Evolutionary conservation across 192 early-diverging fungal genomes (phyloP), one percentile per base, ranked within the genome.

Genomic region (Irineochytrium annulatum): DNA sequence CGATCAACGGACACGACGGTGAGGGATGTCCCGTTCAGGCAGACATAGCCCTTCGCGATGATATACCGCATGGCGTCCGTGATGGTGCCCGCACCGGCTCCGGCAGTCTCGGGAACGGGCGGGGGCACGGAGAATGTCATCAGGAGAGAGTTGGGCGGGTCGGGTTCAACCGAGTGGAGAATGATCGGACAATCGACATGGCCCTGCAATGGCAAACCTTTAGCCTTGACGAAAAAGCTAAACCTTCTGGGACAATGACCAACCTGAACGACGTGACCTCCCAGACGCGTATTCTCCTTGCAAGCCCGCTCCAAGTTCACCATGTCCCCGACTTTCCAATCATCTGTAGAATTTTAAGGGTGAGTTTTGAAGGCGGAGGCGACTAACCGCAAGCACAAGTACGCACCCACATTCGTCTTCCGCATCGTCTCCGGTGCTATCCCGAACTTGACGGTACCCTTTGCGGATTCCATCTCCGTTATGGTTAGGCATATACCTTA

Each of bases 281-380:
- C 97, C 65, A 95, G 91, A 30, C 94, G 87, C 41, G 90, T 89
- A 19, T 77, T 79, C 13, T 87, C 87, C 22, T 83, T 84, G 82
- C 97, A 85, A 13, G 97, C 94, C 13, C 97, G 84, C 72, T 99
- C 97, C 39, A 99, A 71, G 75, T 99, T 99, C 41, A 97, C 91
- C 14, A 77, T 79, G 45, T 77, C 77, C 24, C 92, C 94, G 3
- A 81, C 76, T 69, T 89, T 63, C 49, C 91, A 74, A 6, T 81
- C 81, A 43, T 86, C 89, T 90, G 56, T 28, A 48, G 32, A 24
- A 16, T 22, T n/a, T n/a, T n/a, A n/a, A n/a, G n/a, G n/a, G n/a
- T n/a, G n/a, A n/a, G n/a, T n/a, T n/a, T n/a, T n/a, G n/a, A n/a
- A n/a, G n/a, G n/a, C n/a, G n/a, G n/a, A n/a, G n/a, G n/a, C 16